Conservation (phyloP, 768 basidiomycete genomes). For the Pleurotus giganteus region DNA sequence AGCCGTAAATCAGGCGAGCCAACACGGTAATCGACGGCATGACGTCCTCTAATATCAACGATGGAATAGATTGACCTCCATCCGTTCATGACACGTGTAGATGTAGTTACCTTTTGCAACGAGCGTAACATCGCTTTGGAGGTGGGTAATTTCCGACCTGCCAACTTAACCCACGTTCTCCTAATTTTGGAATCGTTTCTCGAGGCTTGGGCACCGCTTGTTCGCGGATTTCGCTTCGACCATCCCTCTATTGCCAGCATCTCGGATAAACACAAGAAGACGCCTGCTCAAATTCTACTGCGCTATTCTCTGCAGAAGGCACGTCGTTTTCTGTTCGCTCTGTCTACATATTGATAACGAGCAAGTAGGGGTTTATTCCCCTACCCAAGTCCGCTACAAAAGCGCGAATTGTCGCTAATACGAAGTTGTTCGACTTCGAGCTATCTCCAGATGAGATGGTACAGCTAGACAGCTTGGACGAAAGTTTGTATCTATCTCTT, state of each 20-base stretch:
- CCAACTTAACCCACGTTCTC: background rate
- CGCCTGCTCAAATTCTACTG: conserved; percentile 58
- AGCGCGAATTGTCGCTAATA: conserved; percentile 54
- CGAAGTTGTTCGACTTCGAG: conserved; percentile 62
- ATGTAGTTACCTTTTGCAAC: conserved; percentile 59
- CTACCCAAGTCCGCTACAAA: conserved; percentile 63
- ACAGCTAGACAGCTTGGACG: conserved; percentile 50
- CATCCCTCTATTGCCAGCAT: conserved; percentile 49
- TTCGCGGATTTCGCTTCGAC: conserved; percentile 61
- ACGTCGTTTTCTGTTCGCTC: conserved; percentile 3
- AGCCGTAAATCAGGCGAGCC: conserved; percentile 56
- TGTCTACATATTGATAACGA: background rate
- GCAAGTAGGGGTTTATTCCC: conserved; percentile 50
- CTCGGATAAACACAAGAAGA: conserved; percentile 53
- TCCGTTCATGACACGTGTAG: conserved; percentile 67
- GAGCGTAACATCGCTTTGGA: conserved; percentile 59
- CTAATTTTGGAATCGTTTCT: background rate
- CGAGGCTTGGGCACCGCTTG: conserved; percentile 75
- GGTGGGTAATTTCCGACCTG: conserved; percentile 33
- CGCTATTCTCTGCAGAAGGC: conserved; percentile 83
- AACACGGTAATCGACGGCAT: background rate
- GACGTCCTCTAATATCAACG: conserved; percentile 3
- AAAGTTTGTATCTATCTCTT: conserved; percentile 34
- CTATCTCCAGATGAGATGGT: conserved; percentile 48
- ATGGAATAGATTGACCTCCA: conserved; percentile 48